Conservation (phyloP, 2,329 filamentous ascomycete genomes). For the Fusarium compactum region DNA sequence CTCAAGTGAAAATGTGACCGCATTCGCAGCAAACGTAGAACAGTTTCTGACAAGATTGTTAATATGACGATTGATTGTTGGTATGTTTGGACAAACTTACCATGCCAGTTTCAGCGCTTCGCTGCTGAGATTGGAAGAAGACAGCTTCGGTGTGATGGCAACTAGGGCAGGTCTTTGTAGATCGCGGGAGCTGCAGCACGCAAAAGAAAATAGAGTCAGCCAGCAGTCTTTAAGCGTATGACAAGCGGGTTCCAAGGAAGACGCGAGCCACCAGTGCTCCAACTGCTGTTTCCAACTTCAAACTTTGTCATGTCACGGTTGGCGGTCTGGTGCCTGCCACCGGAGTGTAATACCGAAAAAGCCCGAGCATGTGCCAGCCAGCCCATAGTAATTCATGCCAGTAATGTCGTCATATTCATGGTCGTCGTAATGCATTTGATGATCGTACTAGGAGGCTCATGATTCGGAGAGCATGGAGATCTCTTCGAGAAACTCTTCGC, state of each 20-base stretch:
- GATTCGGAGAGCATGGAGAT: conserved; percentile 40
- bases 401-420: conserved; percentile 30
- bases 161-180: conserved; percentile 84
- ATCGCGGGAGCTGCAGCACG: conserved; percentile 83
- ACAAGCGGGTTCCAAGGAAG: conserved; percentile 48
- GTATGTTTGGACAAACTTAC: conserved; percentile 64
- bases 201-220: conserved; percentile 58
- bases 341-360: conserved; percentile 23
- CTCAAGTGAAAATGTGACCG: conserved; percentile 82
- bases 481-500: conserved; percentile 42
- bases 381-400: conserved; percentile 19
- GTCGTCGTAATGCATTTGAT: conserved; percentile 14
- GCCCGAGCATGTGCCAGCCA: conserved; percentile 47
- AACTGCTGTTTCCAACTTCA: conserved; percentile 43
- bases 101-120: conserved; percentile 98
- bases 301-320: conserved; percentile 31
- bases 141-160: conserved; percentile 92
- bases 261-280: conserved; percentile 43
- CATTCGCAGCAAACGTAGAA: conserved; percentile 96
- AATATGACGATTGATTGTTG: background rate
- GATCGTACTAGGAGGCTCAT: conserved; percentile 14
- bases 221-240: conserved; percentile 49
- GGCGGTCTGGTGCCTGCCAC: conserved; percentile 37
- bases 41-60: conserved; percentile 72
- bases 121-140: conserved; percentile 98